Percentiles rank a stretch among this genome's conserved stretches.
Evolutionary conservation across 257 asterid genomes (phyloP).

Genomic region (Schizonepeta tenuifolia): DNA sequence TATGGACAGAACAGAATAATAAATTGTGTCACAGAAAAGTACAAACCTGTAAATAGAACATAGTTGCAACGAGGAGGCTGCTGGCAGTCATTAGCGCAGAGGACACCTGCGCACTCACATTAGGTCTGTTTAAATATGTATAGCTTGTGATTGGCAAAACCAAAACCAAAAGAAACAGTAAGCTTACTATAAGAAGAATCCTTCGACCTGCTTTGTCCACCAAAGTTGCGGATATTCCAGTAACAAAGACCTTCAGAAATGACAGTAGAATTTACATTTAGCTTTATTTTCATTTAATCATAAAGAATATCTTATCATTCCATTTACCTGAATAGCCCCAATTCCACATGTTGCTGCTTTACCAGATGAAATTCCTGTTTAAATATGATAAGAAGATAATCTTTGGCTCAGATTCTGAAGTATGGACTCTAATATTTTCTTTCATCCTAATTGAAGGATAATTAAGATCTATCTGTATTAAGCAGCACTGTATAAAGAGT

Average conservation of each 20-base stretch:
- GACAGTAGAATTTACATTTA: conserved; percentile 15
- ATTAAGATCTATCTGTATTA: background rate
- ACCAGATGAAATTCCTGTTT: conserved; percentile 69
- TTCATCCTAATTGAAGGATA: background rate
- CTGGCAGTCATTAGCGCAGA: conserved; percentile 60
- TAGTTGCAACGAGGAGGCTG: conserved; percentile 68
- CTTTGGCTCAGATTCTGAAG: conserved; percentile 23
- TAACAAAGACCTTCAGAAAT: conserved; percentile 61
- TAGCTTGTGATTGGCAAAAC: conserved; percentile 4
- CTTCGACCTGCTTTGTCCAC: conserved; percentile 87
- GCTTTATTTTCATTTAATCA: background rate
- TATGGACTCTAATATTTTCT: background rate
- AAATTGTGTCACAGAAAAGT: background rate
- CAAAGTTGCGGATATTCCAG: conserved; percentile 66
- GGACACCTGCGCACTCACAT: conserved; percentile 57
- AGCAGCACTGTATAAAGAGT: background rate
- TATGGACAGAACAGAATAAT: background rate
- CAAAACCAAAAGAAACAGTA: background rate
- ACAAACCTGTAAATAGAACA: conserved; percentile 70
- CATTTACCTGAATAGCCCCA: conserved; percentile 80
- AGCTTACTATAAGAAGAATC: conserved; percentile 75
- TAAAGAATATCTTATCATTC: conserved; percentile 1
- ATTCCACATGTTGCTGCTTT: conserved; percentile 82
- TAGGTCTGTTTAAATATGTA: conserved; percentile 3
- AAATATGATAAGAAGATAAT: conserved; percentile 26